Base-by-base conservation (phyloP, 1,284 basidiomycete genomes). In the Malassezia dermatis region DNA sequence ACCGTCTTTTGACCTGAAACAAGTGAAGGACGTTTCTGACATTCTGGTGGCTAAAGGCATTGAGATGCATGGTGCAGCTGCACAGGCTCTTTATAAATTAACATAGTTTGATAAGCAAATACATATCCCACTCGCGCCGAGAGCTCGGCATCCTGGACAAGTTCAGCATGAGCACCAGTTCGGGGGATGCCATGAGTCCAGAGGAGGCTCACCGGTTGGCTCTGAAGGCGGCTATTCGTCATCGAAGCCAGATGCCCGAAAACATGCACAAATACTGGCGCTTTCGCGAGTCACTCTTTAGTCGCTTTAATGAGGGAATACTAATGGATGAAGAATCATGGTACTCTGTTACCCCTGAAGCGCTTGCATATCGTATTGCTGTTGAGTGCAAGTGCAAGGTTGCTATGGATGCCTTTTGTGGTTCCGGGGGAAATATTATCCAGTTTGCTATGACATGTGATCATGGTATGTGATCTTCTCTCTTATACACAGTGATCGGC, bases 381-480 rank as follows among this genome's bases (percentile, higher is more conserved):
- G 85, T 89, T 61, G 79, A 91, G 26, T 94, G 91, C 78, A 59
- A 75, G 0, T 60, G 61, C 32, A 60, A 70, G 7, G 60, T 64
- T 2, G 79, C 91, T 47, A 78, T 93, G 24, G 94, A 99, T 69
- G 89, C 89, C 0, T 98, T 96, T 71, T 95, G 90, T 69, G 94
- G 94, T 0, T 91, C 96, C 0, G 94, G 94, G 8, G 94, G 94
- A 3, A 99, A 99, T 68, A 83, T 90, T 0, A 98, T 98, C 54
- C 89, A 90, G 10, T 95, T 98, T 76, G 94, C 94, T 1, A 83
- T 86, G 71, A 94, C 90, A 1, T 96, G 91, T 76, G 85, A 91
- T 73, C 79, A 84, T 24, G 65, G 71, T 67, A 43, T n/a, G 49
- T 50, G 24, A 19, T 2, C 3, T 34, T 30, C 17, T n/a, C 34